Base-by-base conservation (phyloP, 1,284 basidiomycete genomes). In the Tylopilus sp. region DNA sequence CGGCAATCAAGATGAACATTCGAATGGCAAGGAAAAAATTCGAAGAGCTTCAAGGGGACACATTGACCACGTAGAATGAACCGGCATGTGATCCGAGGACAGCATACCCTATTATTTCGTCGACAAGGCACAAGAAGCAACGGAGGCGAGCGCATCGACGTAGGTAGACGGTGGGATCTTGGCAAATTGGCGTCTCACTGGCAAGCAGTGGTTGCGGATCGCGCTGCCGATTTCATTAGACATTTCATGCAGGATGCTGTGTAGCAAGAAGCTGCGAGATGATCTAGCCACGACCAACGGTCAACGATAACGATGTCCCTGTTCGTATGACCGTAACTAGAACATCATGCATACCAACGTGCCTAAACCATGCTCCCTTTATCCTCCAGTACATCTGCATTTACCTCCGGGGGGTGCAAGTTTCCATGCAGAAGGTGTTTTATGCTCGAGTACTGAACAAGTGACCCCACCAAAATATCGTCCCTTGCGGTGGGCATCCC, bases 1-100 rank as follows among this genome's bases (percentile, higher is more conserved):
- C 88, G 4, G 88, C 91, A 2, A 70, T 94, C 56, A 85, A 83
- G 66, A 75, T 93, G 64, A 94, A 94, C 61, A 85, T 94, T 45
- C 78, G 83, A 36, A 78, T 92, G 56, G 88, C 88, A 8, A 77
- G 89, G 33, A 76, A 76, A 48, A 91, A 91, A 64, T 94, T 94
- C 54, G 90, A 91, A 60, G 83, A 88, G 59, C 74, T 91, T 24
- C 88, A 91, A 66, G 82, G 78, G 10, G 83, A 86, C 60, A 81
- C 61, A 15, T 37, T 60, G 39, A 45, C 54, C 34, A 49, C 53
- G 28, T 69, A 66, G 47, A 31, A 50, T 20, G 30, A 24, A 38
- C 24, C 17, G 35, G 14, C 31, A 34, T 20, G 36, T 21, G 10
- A 10, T n/a, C 17, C 2, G 26, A 15, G 1, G 10, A 17, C 2